Base-by-base conservation (phyloP, 2,329 filamentous ascomycete genomes). In the Fusarium transvaalense region DNA sequence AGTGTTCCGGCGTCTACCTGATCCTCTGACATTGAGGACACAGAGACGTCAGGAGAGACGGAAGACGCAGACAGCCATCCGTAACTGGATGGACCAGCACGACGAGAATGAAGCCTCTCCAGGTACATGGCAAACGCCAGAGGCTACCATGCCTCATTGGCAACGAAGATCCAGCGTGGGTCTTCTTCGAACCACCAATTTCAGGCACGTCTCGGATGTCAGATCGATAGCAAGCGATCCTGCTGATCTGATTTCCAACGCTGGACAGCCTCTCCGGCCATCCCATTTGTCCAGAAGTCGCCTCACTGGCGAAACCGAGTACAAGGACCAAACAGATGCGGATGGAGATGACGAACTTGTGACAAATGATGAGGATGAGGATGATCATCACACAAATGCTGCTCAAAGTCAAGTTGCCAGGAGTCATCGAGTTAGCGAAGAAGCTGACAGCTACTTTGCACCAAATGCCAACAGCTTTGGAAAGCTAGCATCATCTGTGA, bases 311-410 rank as follows among this genome's bases (percentile, higher is more conserved):
- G 66, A 78, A 23, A 68, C 82, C 77, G 74, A 82, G 25, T 81
- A 83, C 51, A 85, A 85, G 68, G 85, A 87, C 43, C 89, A 94
- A 60, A 94, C 92, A 0, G 93, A 96, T 74, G 92, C 90, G 9
- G 93, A 97, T 75, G 93, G 93, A 1, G 94, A 97, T 73, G 94
- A 97, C 73, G 94, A 97, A 77, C 82, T 94, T n/a, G 86, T 92
- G 14, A 94, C 92, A 5, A 92, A 94, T 57, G 92, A 93, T 57
- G 91, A 94, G 58, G 88, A 89, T 32, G 86, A 90, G 41, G 86
- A 88, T 56, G 84, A 88, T 50, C 82, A 84, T 17, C 79, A 75
- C 15, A 81, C 82, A 69, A 81, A 85, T 69, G 76, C 75, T n/a
- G 76, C 74, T 19, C 76, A 80, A 58, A 77, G 76, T 52, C 69